Percentiles rank a stretch among this genome's conserved stretches.
Evolutionary conservation across 2,329 filamentous ascomycete genomes (phyloP).

Genomic region (Didymella pinodella): DNA sequence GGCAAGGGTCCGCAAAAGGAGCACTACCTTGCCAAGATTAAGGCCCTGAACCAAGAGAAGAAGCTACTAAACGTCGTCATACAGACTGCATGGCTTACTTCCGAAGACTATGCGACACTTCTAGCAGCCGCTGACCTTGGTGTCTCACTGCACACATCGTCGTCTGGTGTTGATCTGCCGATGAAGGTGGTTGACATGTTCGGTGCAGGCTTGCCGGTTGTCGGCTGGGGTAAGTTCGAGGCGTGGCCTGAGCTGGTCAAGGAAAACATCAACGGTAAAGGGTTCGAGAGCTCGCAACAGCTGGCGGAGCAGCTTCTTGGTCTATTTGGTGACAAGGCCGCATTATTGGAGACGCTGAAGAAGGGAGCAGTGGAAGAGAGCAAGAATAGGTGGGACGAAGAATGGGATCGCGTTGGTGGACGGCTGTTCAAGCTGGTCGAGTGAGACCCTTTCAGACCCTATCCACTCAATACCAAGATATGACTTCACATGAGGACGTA

Average conservation of each 20-base stretch:
- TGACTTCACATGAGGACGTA: not conserved
- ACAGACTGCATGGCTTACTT: conserved; percentile 82
- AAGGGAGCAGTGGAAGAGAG: conserved; percentile 77
- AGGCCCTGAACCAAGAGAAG: conserved; percentile 65
- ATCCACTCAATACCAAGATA: not conserved
- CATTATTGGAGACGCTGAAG: conserved; percentile 68
- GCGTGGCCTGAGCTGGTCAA: conserved; percentile 91
- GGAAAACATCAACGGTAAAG: conserved; percentile 84
- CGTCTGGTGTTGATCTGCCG: conserved; percentile 91
- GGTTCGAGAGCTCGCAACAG: conserved; percentile 77
- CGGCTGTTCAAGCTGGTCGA: conserved; percentile 62
- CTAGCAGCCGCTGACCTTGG: conserved; percentile 88
- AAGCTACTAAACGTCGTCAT: conserved; percentile 76
- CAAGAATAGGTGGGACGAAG: conserved; percentile 82
- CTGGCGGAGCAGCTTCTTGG: conserved; percentile 69
- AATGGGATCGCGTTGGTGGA: conserved; percentile 87
- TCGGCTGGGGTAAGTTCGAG: conserved; percentile 84
- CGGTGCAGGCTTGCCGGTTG: conserved; percentile 88
- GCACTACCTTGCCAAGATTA: conserved; percentile 74
- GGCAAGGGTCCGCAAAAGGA: conserved; percentile 89
- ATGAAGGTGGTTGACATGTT: conserved; percentile 99
- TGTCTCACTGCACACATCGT: conserved; percentile 90
- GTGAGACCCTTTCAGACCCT: not conserved
- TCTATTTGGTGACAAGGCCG: conserved; percentile 65
- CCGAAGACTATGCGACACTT: conserved; percentile 82